These are phyloP conservation scores for Prunus mume DNA, from an alignment of 306 rosid species.

Conservation along the genomic window DNA sequence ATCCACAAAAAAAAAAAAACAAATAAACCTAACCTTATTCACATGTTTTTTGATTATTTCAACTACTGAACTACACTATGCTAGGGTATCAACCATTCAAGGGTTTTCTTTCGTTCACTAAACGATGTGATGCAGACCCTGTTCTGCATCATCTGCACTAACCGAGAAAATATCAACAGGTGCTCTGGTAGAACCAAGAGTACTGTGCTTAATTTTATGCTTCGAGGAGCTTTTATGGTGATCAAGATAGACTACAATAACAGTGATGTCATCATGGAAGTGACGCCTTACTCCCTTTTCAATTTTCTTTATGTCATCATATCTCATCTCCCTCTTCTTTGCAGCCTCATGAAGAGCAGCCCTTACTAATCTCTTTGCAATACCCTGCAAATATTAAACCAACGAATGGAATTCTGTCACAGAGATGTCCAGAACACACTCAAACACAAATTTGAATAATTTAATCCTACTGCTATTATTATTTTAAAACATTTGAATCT, in stretches of 20 bases:
- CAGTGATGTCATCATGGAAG: constrained; percentile 92
- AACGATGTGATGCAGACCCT: constrained; percentile 33
- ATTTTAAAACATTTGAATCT: not conserved
- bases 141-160: constrained; percentile 41
- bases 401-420: constrained; percentile 4
- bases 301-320: constrained; percentile 75
- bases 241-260: constrained; percentile 78
- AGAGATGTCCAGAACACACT: not conserved
- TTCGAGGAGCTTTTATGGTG: constrained; percentile 48
- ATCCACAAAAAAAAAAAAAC: not conserved
- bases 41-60: not conserved
- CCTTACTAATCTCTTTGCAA: constrained; percentile 85
- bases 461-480: not conserved
- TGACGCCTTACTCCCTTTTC: constrained; percentile 80
- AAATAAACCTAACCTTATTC: not conserved
- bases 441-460: not conserved
- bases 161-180: constrained; percentile 86
- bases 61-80: constrained; percentile 5
- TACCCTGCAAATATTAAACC: constrained; percentile 60
- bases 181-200: constrained; percentile 54
- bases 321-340: constrained; percentile 88
- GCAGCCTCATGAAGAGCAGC: constrained; percentile 89
- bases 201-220: constrained; percentile 37
- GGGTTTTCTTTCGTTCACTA: constrained; percentile 31
- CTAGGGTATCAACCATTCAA: not conserved